A percentile compares a stretch with the other conserved stretches of the same genome.
These are phyloP conservation scores for Trichoderma asperelloides DNA, from an alignment of 495 filamentous ascomycete genomes.

Conservation along the genomic window DNA sequence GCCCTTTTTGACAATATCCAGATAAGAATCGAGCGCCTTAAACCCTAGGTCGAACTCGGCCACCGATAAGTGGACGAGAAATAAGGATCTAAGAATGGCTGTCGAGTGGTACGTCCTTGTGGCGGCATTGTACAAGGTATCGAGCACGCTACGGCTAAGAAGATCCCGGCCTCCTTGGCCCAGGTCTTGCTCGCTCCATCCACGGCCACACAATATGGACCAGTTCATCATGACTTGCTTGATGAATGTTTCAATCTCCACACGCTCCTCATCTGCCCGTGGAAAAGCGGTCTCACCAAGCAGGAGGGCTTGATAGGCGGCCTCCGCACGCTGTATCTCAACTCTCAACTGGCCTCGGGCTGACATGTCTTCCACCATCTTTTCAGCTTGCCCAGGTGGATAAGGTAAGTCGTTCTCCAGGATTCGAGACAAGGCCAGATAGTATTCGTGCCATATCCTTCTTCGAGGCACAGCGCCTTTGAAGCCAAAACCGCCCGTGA, in stretches of 20 bases:
- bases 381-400: conserved; percentile 33
- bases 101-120: conserved; percentile 93
- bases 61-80: conserved; percentile 73
- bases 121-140: conserved; percentile 79
- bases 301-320: conserved; percentile 61
- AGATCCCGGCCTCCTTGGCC: conserved; percentile 67
- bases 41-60: conserved; percentile 85
- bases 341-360: conserved; percentile 55
- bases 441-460: conserved; percentile 73
- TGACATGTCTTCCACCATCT: conserved; percentile 33
- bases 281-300: conserved; percentile 73
- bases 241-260: conserved; percentile 72
- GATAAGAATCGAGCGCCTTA: conserved; percentile 79
- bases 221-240: conserved; percentile 77
- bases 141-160: conserved; percentile 62
- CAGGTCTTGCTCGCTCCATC: conserved; percentile 69
- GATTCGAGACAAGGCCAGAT: conserved; percentile 59
- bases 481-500: conserved; percentile 38
- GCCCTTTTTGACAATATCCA: conserved; percentile 72
- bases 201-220: conserved; percentile 62
- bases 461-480: conserved; percentile 41
- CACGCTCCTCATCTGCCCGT: conserved; percentile 62
- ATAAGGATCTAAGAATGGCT: conserved; percentile 73
- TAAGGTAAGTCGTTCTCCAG: conserved; percentile 44
- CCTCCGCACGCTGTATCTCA: conserved; percentile 68